These are phyloP conservation scores for Knoxdaviesia capensis DNA, from an alignment of 2,329 filamentous ascomycete species.

Conservation along the genomic window DNA sequence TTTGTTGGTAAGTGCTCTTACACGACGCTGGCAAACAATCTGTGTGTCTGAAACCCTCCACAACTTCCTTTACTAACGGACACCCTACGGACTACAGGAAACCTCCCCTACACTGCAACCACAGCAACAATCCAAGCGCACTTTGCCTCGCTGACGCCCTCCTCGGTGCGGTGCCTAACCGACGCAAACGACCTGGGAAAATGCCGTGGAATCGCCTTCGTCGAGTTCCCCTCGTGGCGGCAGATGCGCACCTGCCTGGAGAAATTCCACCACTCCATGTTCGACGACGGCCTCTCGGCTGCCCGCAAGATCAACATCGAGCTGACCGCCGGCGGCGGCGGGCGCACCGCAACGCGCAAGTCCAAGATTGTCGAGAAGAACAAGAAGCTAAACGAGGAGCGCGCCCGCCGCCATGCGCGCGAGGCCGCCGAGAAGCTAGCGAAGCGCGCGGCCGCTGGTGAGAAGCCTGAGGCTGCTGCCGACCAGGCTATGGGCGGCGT, in stretches of 20 bases:
- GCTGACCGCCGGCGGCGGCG: conserved; percentile 74
- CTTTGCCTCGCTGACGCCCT: conserved; percentile 57
- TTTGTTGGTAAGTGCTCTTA: conserved; percentile 41
- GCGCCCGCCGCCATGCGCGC: conserved; percentile 24
- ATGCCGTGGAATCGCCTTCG: conserved; percentile 62
- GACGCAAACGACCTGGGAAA: conserved; percentile 40
- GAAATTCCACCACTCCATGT: conserved; percentile 71
- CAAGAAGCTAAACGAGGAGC: conserved; percentile 54
- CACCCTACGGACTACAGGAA: conserved; percentile 32
- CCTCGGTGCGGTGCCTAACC: conserved; percentile 51
- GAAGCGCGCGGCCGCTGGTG: conserved; percentile 15
- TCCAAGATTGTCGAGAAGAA: conserved; percentile 76
- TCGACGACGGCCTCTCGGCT: conserved; percentile 33
- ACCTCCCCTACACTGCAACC: conserved; percentile 73
- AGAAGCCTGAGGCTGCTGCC: conserved; percentile 8
- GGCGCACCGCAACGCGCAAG: conserved; percentile 50
- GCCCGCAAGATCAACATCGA: conserved; percentile 79
- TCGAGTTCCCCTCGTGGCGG: conserved; percentile 75
- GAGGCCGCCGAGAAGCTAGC: conserved; percentile 21
- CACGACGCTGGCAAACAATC: neutral
- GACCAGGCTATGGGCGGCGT: conserved; percentile 14
- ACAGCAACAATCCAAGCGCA: conserved; percentile 48
- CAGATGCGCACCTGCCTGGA: conserved; percentile 86
- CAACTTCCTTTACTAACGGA: conserved; percentile 9
- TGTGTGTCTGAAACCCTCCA: conserved; percentile 2